phyloP scores from a whole-genome alignment of 139 green algal species.

The Asterochloris sp. region DNA sequence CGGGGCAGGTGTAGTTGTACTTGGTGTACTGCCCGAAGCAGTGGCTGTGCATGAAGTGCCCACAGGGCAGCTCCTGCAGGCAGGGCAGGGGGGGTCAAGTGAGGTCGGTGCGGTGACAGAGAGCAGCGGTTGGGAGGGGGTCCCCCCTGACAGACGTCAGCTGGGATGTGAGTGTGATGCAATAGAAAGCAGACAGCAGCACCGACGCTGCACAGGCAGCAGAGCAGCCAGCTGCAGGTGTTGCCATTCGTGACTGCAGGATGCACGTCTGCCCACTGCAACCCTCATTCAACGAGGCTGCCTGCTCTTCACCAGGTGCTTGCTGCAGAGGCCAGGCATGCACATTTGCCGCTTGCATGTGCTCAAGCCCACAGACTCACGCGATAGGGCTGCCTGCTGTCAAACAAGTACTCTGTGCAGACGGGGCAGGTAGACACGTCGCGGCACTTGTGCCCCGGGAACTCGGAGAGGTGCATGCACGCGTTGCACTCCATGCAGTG shows the following conservation, averaged over 20 bases:
- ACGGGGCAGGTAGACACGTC: conserved; percentile 88
- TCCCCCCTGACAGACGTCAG: too few species aligned
- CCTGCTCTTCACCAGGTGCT: neutral
- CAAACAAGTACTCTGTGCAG: conserved; percentile 95
- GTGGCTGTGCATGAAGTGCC: conserved; percentile 94
- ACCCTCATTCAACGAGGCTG: neutral
- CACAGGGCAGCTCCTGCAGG: conserved; percentile 86
- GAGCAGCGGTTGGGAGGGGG: too few species aligned
- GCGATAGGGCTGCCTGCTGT: conserved; percentile 58
- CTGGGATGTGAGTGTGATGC: too few species aligned
- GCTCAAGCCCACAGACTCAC: neutral
- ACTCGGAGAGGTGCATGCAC: conserved; percentile 91
- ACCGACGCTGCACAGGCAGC: neutral
- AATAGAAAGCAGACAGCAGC: neutral
- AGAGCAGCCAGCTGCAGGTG: neutral
- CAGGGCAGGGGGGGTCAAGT: neutral
- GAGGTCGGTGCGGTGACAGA: too few species aligned
- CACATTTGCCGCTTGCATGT: neutral
- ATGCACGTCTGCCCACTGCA: neutral
- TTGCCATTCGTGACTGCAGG: neutral
- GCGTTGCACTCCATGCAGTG: conserved; percentile 99
- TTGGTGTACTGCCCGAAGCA: conserved; percentile 91
- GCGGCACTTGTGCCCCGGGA: conserved; percentile 87
- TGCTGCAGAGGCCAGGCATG: too few species aligned
- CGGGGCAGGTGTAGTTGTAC: conserved; percentile 92